A percentile compares a stretch with the other conserved stretches of the same genome.
Evolutionary conservation across 2,329 filamentous ascomycete genomes (phyloP).

Genomic region (Fusarium bulbicola): DNA sequence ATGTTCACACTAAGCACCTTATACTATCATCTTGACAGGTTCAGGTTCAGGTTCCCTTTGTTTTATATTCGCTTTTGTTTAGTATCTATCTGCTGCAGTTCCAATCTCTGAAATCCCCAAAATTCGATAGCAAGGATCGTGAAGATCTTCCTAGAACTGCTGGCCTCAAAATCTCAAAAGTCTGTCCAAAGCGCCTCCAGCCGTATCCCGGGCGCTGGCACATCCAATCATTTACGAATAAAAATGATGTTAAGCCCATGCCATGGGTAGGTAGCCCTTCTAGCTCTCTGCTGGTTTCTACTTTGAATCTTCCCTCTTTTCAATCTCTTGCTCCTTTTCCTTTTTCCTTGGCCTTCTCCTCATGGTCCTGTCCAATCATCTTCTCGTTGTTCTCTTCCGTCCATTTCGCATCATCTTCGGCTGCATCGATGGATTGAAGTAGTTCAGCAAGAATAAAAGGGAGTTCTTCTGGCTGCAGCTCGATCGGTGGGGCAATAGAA

Average conservation of each 20-base stretch:
- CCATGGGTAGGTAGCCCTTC: not conserved
- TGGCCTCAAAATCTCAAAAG: conserved; percentile 2
- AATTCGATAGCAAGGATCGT: conserved; percentile 21
- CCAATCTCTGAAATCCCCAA: not conserved
- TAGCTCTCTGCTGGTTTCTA: not conserved
- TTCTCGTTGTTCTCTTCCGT: not conserved
- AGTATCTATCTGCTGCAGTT: not conserved
- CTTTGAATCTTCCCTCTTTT: conserved; percentile 13
- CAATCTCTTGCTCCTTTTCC: not conserved
- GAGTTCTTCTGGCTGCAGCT: conserved; percentile 15
- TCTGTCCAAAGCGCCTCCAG: conserved; percentile 5
- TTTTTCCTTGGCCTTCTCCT: not conserved
- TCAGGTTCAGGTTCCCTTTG: not conserved
- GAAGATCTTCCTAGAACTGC: conserved; percentile 1
- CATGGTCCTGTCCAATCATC: not conserved
- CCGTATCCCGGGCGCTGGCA: not conserved
- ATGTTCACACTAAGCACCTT: not conserved
- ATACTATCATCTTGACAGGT: not conserved
- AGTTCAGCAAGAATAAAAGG: conserved; percentile 6
- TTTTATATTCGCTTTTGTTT: not conserved
- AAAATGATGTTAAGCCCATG: conserved; percentile 2
- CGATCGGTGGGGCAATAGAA: not conserved
- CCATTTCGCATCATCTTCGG: not conserved
- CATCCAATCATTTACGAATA: conserved; percentile 8
- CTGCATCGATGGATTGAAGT: conserved; percentile 13